phyloP scores from a whole-genome alignment of 805 yeast genomes.

The Zygosaccharomyces bisporus region DNA sequence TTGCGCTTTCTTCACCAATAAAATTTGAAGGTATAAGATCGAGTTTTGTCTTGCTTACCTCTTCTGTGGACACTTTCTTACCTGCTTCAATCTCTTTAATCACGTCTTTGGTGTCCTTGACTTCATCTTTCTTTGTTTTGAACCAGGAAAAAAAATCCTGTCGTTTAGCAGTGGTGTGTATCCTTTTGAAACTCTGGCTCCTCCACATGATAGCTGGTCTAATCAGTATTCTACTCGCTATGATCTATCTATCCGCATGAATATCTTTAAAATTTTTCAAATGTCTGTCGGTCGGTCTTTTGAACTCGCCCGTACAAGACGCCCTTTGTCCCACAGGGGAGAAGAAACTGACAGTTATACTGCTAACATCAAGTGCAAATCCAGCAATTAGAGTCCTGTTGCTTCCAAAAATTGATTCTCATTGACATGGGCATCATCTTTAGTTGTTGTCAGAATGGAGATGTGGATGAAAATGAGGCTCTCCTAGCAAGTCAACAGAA shows the following conservation, averaged over 20 bases:
- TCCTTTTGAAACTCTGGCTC: constrained; percentile 16
- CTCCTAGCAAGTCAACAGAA: constrained; percentile 28
- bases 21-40: constrained; percentile 31
- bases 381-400: no score
- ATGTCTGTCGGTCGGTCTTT: neutral
- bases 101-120: constrained; percentile 32
- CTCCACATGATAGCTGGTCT: neutral
- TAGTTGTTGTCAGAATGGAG: constrained; percentile 28
- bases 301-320: neutral
- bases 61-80: constrained; percentile 12
- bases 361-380: no score
- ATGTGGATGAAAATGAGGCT: constrained; percentile 25
- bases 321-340: neutral
- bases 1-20: constrained; percentile 30
- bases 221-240: neutral
- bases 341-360: no score
- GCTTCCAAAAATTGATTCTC: no score
- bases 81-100: constrained; percentile 39
- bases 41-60: constrained; percentile 21
- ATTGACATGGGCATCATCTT: constrained; percentile 31
- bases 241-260: neutral
- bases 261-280: constrained; percentile 4
- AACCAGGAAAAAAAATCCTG: constrained; percentile 42
- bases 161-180: constrained; percentile 27
- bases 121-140: constrained; percentile 31